Base-by-base conservation (phyloP, 805 yeast genomes). In the Yamadazyma akitaensis region DNA sequence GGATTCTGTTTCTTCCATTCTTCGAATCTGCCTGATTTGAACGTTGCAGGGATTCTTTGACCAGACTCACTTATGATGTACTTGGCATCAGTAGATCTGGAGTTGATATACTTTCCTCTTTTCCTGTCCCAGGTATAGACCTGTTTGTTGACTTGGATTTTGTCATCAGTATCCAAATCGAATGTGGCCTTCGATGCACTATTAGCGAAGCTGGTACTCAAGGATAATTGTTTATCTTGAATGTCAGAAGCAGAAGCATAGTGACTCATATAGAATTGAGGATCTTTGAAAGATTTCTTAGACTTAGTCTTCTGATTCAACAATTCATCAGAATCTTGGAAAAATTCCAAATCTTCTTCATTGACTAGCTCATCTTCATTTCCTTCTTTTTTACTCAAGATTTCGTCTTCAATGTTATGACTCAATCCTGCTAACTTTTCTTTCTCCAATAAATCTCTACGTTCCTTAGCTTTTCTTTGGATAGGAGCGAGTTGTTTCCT, bases 51-150 rank as follows among this genome's bases (percentile, higher is more conserved):
- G 41, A 94, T 81, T 62, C 80, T 81, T 57, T 85, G 90, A 7
- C 99, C 99, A 64, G 88, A 84, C 64, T 94, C 99, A 51, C 98
- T 96, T 53, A 89, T 84, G 58, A 94, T 94, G 67, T 76, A 92
- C 68, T 88, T 91, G 67, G 84, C 80, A 59, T 88, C 96, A 17
- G 84, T 72, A 52, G 94, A 88, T 58, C 79, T 83, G 16, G 88
- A 75, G 63, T 88, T 88, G 60, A 91, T 79, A 65, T 88, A 92
- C 54, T 89, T 89, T 59, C 95, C 94, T 65, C 87, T 85, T 78
- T 89, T 88, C 66, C 80, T 87, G 68, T 92, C 97, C 99, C 99
- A 92, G 61, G 80, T 78, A 76, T 86, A 84, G 18, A 83, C 81
- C 61, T 85, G 91, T 50, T 76, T 82, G 63, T 85, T 84, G 41